phyloP scores from a whole-genome alignment of 345 rosid species.

The Gossypium arboreum region DNA sequence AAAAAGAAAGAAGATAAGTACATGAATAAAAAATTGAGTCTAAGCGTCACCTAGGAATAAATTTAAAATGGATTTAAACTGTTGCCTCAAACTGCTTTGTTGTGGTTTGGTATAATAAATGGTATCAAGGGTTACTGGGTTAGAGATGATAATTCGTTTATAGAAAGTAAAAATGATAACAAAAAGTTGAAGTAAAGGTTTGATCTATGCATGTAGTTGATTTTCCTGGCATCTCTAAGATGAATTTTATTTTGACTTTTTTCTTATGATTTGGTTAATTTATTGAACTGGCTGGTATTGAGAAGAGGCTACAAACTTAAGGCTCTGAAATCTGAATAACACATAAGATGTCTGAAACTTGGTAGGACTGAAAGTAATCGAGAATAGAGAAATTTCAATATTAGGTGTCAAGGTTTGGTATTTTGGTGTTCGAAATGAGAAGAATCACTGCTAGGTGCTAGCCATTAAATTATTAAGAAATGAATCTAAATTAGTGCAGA shows the following conservation, averaged over 20 bases:
- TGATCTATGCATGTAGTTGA: background rate
- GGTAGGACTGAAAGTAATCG: no score
- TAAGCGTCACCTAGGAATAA: background rate
- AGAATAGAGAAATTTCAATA: no score
- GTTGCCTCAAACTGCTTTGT: background rate
- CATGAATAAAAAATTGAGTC: background rate
- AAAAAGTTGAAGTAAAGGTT: background rate
- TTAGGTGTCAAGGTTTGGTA: no score
- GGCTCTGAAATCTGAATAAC: background rate
- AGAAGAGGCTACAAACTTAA: background rate
- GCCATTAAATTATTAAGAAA: no score
- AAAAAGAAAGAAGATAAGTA: background rate
- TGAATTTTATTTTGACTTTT: background rate
- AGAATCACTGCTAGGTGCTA: no score
- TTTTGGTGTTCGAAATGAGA: no score
- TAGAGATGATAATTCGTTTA: no score
- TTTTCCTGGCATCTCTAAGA: background rate
- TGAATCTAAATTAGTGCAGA: no score
- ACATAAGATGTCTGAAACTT: no score
- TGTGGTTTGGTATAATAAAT: background rate
- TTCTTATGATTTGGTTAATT: background rate
- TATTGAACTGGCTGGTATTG: background rate
- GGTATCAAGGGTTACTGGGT: background rate
- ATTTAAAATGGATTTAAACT: constrained; percentile 5
- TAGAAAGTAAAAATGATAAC: background rate